Conservation (phyloP, 495 filamentous ascomycete genomes). For the Amorphotheca resinae region DNA sequence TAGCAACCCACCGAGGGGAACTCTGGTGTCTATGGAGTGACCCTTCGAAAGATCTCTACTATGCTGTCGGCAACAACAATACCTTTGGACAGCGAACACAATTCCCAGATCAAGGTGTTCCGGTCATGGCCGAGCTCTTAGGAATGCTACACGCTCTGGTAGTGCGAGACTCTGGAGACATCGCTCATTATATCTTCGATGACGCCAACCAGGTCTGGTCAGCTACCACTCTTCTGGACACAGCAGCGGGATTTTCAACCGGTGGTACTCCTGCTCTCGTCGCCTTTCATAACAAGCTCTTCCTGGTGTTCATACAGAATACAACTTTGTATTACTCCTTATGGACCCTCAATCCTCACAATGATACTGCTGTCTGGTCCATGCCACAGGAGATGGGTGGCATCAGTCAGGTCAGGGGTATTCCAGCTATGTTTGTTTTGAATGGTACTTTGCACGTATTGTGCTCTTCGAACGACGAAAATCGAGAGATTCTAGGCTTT, state of each 20-base stretch:
- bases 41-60: slow-evolving; percentile 18
- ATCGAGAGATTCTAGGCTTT: slow-evolving; percentile 20
- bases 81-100: slow-evolving; percentile 12
- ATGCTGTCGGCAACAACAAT: slow-evolving; percentile 16
- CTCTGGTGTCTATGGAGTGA: slow-evolving; percentile 24
- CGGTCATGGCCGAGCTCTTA: slow-evolving; percentile 21
- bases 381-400: slow-evolving; percentile 9
- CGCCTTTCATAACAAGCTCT: slow-evolving; percentile 23
- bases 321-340: slow-evolving; percentile 15
- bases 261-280: slow-evolving; percentile 19
- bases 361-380: slow-evolving; percentile 17
- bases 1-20: slow-evolving; percentile 20
- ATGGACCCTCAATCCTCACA: slow-evolving; percentile 10
- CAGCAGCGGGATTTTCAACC: slow-evolving; percentile 5
- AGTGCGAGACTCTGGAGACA: slow-evolving; percentile 16
- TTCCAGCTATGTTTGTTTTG: slow-evolving; percentile 21
- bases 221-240: slow-evolving; percentile 6
- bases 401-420: slow-evolving; percentile 13
- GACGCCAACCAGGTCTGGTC: slow-evolving; percentile 16
- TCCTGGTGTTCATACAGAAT: slow-evolving; percentile 18
- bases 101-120: slow-evolving; percentile 19
- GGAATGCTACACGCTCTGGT: slow-evolving; percentile 22
- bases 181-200: slow-evolving; percentile 21
- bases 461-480: slow-evolving; percentile 13
- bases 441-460: slow-evolving; percentile 19